Evolutionary conservation across 1,284 basidiomycete genomes (phyloP).

Genomic region (Boletus semigastroideus): DNA sequence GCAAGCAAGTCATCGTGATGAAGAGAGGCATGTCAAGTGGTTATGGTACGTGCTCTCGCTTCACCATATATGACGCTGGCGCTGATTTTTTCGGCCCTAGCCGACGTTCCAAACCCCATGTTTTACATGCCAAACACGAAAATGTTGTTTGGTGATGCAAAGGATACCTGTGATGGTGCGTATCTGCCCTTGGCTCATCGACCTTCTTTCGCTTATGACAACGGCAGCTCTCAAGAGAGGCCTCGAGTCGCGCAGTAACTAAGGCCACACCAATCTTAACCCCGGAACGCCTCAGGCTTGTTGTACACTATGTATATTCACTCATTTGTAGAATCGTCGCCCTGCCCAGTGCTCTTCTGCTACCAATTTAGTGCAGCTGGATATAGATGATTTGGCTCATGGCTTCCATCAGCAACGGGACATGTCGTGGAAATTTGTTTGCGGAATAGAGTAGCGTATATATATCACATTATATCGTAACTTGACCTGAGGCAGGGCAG

Average conservation of each 20-base stretch:
- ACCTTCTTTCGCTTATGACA: slow-evolving; percentile 13
- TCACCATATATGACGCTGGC: slow-evolving; percentile 7
- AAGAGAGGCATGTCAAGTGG: slow-evolving; percentile 84
- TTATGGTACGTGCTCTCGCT: slow-evolving; percentile 53
- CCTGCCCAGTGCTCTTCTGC: neutral
- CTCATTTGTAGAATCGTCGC: slow-evolving; percentile 18
- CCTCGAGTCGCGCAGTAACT: slow-evolving; percentile 43
- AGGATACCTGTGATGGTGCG: slow-evolving; percentile 80
- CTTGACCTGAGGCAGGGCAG: slow-evolving; percentile 10
- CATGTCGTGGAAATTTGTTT: slow-evolving; percentile 1
- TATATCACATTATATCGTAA: slow-evolving; percentile 31
- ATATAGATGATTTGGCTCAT: neutral
- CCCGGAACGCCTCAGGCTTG: slow-evolving; percentile 1
- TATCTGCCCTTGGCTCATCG: neutral
- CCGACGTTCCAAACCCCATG: slow-evolving; percentile 86
- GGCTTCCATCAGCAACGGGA: slow-evolving; percentile 3
- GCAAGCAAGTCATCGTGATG: slow-evolving; percentile 87
- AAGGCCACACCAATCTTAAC: neutral
- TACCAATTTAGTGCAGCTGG: neutral
- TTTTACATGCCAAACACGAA: slow-evolving; percentile 86
- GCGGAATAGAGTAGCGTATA: slow-evolving; percentile 29
- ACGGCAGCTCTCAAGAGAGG: slow-evolving; percentile 55
- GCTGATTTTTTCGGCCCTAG: slow-evolving; percentile 37
- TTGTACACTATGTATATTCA: slow-evolving; percentile 22
- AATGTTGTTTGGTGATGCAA: slow-evolving; percentile 89